These are phyloP conservation scores for Sedum album DNA, from an alignment of 164 flowering plant species.

Conservation along the genomic window DNA sequence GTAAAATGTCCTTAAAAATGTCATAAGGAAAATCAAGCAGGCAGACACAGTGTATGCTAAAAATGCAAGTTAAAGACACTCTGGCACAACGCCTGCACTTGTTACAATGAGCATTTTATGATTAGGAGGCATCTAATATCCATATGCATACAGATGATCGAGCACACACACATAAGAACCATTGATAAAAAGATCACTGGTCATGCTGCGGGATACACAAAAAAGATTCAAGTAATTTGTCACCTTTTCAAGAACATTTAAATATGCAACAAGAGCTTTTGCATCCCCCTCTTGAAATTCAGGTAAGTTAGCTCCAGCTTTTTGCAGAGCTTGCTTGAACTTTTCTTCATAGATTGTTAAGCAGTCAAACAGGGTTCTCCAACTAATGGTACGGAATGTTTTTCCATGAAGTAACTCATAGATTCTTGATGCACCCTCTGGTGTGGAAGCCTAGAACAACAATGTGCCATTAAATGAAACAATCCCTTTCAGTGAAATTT, in stretches of 20 bases:
- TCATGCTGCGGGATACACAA: neutral
- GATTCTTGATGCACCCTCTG: slow-evolving; percentile 86
- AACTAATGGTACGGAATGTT: slow-evolving; percentile 79
- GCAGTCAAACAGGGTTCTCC: slow-evolving; percentile 91
- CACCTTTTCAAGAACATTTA: slow-evolving; percentile 89
- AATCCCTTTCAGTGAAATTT: neutral
- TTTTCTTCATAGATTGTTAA: slow-evolving; percentile 81
- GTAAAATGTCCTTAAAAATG: too few species aligned
- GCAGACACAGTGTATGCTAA: too few species aligned
- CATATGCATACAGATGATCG: neutral
- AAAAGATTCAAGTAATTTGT: neutral
- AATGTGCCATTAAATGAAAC: neutral
- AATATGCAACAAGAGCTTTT: slow-evolving; percentile 91
- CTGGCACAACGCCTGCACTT: too few species aligned
- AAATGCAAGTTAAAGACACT: too few species aligned
- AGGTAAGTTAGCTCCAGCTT: slow-evolving; percentile 64
- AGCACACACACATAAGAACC: neutral
- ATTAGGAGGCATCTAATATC: too few species aligned
- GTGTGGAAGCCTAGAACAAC: slow-evolving; percentile 66
- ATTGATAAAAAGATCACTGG: neutral
- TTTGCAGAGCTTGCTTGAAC: slow-evolving; percentile 76
- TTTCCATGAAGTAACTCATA: slow-evolving; percentile 87
- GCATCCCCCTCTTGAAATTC: slow-evolving; percentile 99
- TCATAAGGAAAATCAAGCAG: too few species aligned
- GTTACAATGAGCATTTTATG: neutral